phyloP scores from a whole-genome alignment of 139 green algal genomes.

The Chlorella sp. region DNA sequence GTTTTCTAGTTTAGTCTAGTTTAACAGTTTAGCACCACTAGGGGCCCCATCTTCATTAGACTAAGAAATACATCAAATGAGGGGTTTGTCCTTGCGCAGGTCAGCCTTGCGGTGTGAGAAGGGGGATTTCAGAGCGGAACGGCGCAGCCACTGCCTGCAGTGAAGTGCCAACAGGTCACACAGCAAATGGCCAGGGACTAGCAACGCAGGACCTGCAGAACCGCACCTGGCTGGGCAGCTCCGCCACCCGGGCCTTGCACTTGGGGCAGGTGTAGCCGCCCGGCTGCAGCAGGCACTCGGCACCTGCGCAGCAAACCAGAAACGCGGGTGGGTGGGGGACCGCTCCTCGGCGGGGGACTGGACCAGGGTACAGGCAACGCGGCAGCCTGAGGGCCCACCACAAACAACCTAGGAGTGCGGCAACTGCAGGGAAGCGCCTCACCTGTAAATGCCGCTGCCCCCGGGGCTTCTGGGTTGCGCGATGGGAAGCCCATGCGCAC shows the following conservation, averaged over 20 bases:
- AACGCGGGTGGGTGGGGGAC: neutral
- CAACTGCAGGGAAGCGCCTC: neutral
- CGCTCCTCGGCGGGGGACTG: neutral
- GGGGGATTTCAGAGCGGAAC: too few species aligned
- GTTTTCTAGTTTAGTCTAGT: too few species aligned
- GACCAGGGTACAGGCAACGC: neutral
- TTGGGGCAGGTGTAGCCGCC: conserved; percentile 85
- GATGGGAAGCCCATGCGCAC: conserved; percentile 90
- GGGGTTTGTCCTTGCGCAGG: too few species aligned
- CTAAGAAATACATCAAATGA: too few species aligned
- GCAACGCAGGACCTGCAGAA: too few species aligned
- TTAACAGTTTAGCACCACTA: too few species aligned
- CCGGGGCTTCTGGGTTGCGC: conserved; percentile 58
- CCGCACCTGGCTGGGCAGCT: conserved; percentile 72
- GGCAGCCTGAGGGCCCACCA: neutral
- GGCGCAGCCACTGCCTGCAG: too few species aligned
- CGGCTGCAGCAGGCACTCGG: conserved; percentile 53
- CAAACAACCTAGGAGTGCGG: neutral
- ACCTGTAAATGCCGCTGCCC: conserved; percentile 68
- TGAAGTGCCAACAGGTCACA: too few species aligned
- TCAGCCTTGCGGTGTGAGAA: too few species aligned
- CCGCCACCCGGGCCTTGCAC: conserved; percentile 63
- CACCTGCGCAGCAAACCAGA: neutral
- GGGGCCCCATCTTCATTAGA: too few species aligned
- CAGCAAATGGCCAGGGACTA: too few species aligned